Evolutionary conservation across 164 flowering plant genomes (phyloP).

Genomic region (Stephania japonica): DNA sequence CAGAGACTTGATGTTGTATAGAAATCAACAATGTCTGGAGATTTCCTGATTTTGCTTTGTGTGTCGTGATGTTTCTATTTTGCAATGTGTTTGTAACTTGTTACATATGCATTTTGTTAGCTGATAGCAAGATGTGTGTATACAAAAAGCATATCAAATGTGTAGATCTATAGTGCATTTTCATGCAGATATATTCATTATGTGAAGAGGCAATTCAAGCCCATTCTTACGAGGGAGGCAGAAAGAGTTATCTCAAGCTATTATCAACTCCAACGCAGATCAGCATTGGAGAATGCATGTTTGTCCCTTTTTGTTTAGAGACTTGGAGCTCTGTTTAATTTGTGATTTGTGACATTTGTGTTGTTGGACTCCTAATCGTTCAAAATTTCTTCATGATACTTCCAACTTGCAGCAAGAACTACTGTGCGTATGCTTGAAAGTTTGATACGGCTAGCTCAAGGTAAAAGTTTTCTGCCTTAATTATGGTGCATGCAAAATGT

Average conservation of each 20-base stretch:
- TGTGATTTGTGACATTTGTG: not conserved
- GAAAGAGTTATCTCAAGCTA: constrained; percentile 84
- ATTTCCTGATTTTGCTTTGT: no score
- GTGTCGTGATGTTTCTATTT: no score
- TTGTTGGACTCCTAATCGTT: not conserved
- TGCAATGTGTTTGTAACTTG: not conserved
- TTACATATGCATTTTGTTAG: not conserved
- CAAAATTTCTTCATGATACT: not conserved
- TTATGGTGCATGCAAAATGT: not conserved
- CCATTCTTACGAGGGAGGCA: constrained; percentile 83
- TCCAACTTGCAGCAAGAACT: constrained; percentile 67
- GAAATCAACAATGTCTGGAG: no score
- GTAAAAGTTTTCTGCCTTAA: constrained; percentile 21
- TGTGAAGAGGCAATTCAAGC: constrained; percentile 71
- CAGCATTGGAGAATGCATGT: constrained; percentile 88
- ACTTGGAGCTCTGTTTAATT: not conserved
- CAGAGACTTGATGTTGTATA: no score
- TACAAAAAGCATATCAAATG: not conserved
- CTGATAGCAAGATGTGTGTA: not conserved
- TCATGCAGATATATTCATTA: constrained; percentile 69
- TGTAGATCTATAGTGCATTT: not conserved
- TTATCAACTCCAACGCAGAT: constrained; percentile 95
- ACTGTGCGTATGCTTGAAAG: constrained; percentile 98
- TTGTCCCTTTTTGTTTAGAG: not conserved
- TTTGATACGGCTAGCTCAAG: constrained; percentile 92